Base-by-base conservation (phyloP, 139 green algal species). In the Limnomonas spitsbergensis region DNA sequence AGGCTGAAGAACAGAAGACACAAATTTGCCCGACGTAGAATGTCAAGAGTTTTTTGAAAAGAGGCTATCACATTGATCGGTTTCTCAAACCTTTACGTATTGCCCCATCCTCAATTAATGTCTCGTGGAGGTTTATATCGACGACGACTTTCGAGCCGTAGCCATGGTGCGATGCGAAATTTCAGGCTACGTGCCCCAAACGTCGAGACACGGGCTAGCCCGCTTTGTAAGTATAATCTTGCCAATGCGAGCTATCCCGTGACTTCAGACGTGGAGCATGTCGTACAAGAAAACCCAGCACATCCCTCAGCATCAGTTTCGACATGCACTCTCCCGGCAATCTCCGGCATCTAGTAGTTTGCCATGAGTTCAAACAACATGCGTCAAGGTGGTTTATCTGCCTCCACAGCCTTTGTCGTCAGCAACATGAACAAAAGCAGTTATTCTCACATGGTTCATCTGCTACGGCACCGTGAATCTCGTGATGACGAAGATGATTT, bases 401-500 rank as follows among this genome's bases (percentile, higher is more conserved):
- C 47, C 14, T 61, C 14, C 20, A 61, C 47, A 29, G 47, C 47
- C 47, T 61, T 61, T 61, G 47, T 61, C 14, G 20, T 70, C 56
- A 70, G 56, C 56, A 70, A 70, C 29, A 70, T 70, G 56, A 20
- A 70, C 24, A 70, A 70, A 70, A 20, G 56, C 24, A 37, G 29
- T 7, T 14, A n/a, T n/a, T n/a, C n/a, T n/a, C n/a, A n/a, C n/a
- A n/a, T n/a, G n/a, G n/a, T n/a, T n/a, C n/a, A n/a, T n/a, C n/a
- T n/a, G n/a, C n/a, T n/a, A n/a, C n/a, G n/a, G n/a, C n/a, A n/a
- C n/a, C n/a, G n/a, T n/a, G n/a, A n/a, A n/a, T n/a, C n/a, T n/a
- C n/a, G n/a, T n/a, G n/a, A n/a, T n/a, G n/a, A n/a, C n/a, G n/a
- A n/a, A n/a, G n/a, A n/a, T n/a, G n/a, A n/a, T n/a, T n/a, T n/a